Percentiles rank a stretch among this genome's conserved stretches.
Evolutionary conservation across 2,329 filamentous ascomycete genomes (phyloP).

Genomic region (Paraconiothyrium sp.): DNA sequence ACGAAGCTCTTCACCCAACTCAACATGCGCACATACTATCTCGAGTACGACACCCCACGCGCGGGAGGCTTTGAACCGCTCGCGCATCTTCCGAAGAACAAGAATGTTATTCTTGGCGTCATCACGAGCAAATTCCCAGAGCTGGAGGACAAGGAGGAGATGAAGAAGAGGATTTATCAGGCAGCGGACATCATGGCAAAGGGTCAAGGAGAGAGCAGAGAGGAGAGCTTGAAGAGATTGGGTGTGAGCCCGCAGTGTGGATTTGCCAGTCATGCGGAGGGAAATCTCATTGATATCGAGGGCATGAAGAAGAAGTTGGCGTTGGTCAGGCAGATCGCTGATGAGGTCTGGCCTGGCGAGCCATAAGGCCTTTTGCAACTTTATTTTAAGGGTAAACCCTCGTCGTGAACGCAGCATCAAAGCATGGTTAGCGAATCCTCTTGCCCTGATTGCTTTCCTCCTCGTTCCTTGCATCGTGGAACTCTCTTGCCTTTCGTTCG

Average conservation of each 20-base stretch:
- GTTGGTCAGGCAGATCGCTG: conserved; percentile 74
- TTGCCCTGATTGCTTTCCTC: too few relatives aligned
- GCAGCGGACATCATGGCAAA: conserved; percentile 72
- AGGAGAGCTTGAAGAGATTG: conserved; percentile 73
- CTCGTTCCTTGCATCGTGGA: too few relatives aligned
- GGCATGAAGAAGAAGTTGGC: conserved; percentile 76
- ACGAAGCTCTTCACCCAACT: conserved; percentile 40
- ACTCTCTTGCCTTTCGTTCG: background rate
- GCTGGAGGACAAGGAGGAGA: conserved; percentile 53
- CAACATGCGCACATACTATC: conserved; percentile 44
- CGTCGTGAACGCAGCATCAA: conserved; percentile 13
- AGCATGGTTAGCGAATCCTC: too few relatives aligned
- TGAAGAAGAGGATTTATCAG: conserved; percentile 51
- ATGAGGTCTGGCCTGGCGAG: conserved; percentile 73
- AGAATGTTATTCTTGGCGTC: conserved; percentile 55
- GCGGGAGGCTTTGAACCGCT: conserved; percentile 56
- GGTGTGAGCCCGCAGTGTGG: conserved; percentile 41
- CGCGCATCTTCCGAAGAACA: conserved; percentile 51
- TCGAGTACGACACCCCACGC: conserved; percentile 55
- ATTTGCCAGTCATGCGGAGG: conserved; percentile 73
- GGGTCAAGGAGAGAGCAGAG: conserved; percentile 53
- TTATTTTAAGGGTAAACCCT: conserved; percentile 12
- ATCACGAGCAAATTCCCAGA: conserved; percentile 55
- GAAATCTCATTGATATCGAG: conserved; percentile 71
- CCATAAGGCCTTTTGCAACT: conserved; percentile 36